phyloP scores from a whole-genome alignment of 2,329 filamentous ascomycete species.

The Ampelomyces quisqualis region DNA sequence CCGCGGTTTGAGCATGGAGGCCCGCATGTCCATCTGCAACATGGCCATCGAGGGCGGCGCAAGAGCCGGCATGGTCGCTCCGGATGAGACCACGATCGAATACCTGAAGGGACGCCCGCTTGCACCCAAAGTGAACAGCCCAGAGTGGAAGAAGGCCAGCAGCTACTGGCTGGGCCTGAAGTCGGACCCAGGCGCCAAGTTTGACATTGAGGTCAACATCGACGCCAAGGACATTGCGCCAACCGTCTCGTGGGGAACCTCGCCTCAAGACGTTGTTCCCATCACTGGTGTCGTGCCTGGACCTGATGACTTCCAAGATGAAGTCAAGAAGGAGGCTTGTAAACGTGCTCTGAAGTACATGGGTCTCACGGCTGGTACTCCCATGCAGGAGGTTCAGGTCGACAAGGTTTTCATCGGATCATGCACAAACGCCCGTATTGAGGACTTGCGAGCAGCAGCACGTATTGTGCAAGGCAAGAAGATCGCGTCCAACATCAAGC shows the following conservation, averaged over 20 bases:
- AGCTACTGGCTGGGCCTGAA: constrained; percentile 85
- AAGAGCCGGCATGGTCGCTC: constrained; percentile 93
- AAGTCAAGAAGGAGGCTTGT: constrained; percentile 77
- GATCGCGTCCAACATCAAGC: constrained; percentile 83
- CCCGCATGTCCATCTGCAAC: constrained; percentile 98
- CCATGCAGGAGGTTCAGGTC: constrained; percentile 85
- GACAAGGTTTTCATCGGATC: constrained; percentile 99
- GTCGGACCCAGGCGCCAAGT: constrained; percentile 85
- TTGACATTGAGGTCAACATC: constrained; percentile 85
- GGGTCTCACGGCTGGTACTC: constrained; percentile 82
- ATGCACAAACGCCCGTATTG: constrained; percentile 95
- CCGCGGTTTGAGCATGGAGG: constrained; percentile 86
- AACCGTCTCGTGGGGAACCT: constrained; percentile 95
- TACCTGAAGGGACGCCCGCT: constrained; percentile 91
- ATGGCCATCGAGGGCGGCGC: constrained; percentile 98
- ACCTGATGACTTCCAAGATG: constrained; percentile 79
- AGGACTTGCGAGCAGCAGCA: constrained; percentile 87
- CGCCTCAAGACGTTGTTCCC: constrained; percentile 91
- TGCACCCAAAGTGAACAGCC: constrained; percentile 78
- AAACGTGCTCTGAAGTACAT: constrained; percentile 90
- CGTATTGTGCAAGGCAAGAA: constrained; percentile 83
- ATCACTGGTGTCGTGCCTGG: constrained; percentile 90
- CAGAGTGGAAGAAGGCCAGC: constrained; percentile 85
- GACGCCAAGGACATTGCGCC: constrained; percentile 91
- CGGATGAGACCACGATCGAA: constrained; percentile 89